These are phyloP conservation scores for Lolium perenne DNA, from an alignment of 176 grass and related monocot species.

Conservation along the genomic window DNA sequence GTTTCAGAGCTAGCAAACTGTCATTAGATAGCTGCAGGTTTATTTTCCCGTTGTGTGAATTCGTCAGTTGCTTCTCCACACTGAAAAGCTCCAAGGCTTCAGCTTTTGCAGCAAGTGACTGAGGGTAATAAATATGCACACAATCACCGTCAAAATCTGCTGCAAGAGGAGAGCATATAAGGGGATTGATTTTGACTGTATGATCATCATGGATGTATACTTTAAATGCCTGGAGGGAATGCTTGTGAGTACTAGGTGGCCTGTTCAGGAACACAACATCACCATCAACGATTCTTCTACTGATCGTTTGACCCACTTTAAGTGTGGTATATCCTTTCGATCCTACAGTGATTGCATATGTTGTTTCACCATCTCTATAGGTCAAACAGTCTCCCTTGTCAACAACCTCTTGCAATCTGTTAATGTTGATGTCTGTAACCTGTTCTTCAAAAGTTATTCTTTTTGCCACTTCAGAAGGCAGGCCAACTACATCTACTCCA, in stretches of 20 bases:
- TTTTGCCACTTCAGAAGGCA: slow-evolving; percentile 91
- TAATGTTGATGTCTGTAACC: slow-evolving; percentile 77
- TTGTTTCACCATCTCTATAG: slow-evolving; percentile 78
- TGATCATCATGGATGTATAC: slow-evolving; percentile 92
- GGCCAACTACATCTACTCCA: slow-evolving; percentile 73
- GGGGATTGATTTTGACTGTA: slow-evolving; percentile 89
- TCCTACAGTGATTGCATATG: slow-evolving; percentile 84
- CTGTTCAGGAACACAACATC: slow-evolving; percentile 93
- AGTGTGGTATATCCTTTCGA: slow-evolving; percentile 83
- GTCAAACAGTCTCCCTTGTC: slow-evolving; percentile 84
- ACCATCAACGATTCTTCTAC: slow-evolving; percentile 86
- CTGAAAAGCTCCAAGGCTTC: slow-evolving; percentile 95
- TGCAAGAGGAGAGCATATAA: slow-evolving; percentile 79
- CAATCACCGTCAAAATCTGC: slow-evolving; percentile 97
- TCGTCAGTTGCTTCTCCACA: slow-evolving; percentile 71
- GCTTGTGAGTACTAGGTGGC: slow-evolving; percentile 94
- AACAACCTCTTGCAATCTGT: slow-evolving; percentile 71
- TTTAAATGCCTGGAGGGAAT: slow-evolving; percentile 87
- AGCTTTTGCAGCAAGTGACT: slow-evolving; percentile 90
- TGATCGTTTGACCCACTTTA: slow-evolving; percentile 80
- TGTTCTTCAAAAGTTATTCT: slow-evolving; percentile 92
- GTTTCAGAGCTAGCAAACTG: slow-evolving; percentile 72
- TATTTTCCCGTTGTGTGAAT: slow-evolving; percentile 76
- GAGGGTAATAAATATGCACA: slow-evolving; percentile 90
- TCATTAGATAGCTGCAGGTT: slow-evolving; percentile 84